These are phyloP conservation scores for Graphilbum sp. DNA, from an alignment of 2,329 filamentous ascomycete genomes.

Conservation along the genomic window DNA sequence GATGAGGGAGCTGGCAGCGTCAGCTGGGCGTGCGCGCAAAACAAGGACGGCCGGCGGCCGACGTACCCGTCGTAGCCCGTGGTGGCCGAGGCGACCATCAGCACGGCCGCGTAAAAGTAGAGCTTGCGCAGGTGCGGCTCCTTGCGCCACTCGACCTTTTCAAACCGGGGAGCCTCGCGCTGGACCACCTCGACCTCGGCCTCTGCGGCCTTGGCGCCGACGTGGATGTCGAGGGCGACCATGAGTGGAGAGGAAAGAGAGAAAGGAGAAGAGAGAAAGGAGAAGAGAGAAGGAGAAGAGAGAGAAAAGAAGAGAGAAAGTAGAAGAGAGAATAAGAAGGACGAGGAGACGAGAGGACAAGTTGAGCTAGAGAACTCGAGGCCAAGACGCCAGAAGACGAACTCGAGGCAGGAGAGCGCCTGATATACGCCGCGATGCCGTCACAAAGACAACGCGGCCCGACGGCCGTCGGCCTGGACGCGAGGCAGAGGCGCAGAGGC, in stretches of 20 bases:
- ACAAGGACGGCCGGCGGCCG: slow-evolving; percentile 8
- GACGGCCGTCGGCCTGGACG: too few species aligned
- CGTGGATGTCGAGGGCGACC: not conserved
- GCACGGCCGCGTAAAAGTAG: slow-evolving; percentile 20
- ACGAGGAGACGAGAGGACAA: not conserved
- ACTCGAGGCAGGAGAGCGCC: too few species aligned
- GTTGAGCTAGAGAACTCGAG: too few species aligned
- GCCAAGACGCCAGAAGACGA: too few species aligned
- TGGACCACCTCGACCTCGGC: slow-evolving; percentile 6
- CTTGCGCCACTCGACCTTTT: slow-evolving; percentile 21
- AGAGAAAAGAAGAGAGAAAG: not conserved
- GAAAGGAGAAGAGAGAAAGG: not conserved
- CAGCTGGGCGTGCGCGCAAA: slow-evolving; percentile 11
- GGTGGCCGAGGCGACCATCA: slow-evolving; percentile 43
- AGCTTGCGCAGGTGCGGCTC: slow-evolving; percentile 24
- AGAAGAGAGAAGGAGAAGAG: not conserved
- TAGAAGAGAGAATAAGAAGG: not conserved
- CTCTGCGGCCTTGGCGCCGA: slow-evolving; percentile 1
- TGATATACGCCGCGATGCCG: too few species aligned
- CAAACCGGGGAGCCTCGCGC: slow-evolving; percentile 18
- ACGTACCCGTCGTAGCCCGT: slow-evolving; percentile 40
- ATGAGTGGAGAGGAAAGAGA: not conserved
- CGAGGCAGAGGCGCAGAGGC: too few species aligned
- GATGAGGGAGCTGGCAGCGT: slow-evolving; percentile 26
- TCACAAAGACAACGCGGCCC: too few species aligned